Percentiles rank a stretch among this genome's conserved stretches.
Conservation (phyloP, 202 grass and related monocot species). For the Carex arenaria region DNA sequence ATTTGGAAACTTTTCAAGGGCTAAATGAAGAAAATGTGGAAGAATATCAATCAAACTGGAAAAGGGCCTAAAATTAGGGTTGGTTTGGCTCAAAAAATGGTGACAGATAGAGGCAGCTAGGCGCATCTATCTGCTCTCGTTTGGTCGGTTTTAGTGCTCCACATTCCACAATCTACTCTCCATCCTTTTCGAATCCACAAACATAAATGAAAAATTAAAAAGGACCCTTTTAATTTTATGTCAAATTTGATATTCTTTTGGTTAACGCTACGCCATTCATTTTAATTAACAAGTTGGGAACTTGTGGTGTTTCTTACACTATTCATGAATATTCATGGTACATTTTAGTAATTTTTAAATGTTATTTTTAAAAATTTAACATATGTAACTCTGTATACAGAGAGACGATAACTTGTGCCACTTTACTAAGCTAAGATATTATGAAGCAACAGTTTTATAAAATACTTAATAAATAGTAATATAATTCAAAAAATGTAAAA, state of each 20-base stretch:
- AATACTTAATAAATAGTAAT: too few relatives aligned
- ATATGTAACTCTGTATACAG: too few relatives aligned
- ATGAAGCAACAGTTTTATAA: too few relatives aligned
- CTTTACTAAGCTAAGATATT: too few relatives aligned
- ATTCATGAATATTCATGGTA: too few relatives aligned
- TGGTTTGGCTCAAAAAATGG: conserved; percentile 1
- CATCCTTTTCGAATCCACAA: neutral
- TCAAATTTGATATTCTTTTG: neutral
- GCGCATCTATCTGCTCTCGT: neutral
- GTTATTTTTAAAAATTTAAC: too few relatives aligned
- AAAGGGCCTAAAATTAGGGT: neutral
- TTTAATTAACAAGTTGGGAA: neutral
- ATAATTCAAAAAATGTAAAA: too few relatives aligned
- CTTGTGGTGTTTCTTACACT: too few relatives aligned
- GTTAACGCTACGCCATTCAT: neutral
- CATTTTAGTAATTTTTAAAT: too few relatives aligned
- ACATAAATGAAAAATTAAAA: neutral
- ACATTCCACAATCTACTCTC: neutral
- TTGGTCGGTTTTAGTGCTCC: conserved; percentile 18
- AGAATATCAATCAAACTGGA: neutral
- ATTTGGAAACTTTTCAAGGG: neutral
- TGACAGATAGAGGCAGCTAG: neutral
- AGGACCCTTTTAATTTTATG: neutral
- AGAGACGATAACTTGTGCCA: too few relatives aligned
- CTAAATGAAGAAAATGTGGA: neutral